Conservation (phyloP, 345 rosid genomes). For the Eucalyptus pumila region DNA sequence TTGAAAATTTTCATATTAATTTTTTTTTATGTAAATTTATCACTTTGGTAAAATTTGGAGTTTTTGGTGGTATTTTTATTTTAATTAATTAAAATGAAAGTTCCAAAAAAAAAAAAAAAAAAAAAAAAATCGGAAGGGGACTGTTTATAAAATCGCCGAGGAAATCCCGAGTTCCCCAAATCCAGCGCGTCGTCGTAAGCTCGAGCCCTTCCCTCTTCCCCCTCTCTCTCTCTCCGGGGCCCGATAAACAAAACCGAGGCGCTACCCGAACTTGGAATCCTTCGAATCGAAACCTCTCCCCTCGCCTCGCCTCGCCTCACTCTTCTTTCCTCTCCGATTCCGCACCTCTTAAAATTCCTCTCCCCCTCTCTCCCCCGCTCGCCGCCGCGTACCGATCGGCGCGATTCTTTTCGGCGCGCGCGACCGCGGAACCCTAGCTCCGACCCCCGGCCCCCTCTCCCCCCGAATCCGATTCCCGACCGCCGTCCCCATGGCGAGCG, state of each 20-base stretch:
- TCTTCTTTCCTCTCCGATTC: background rate
- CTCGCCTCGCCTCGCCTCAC: background rate
- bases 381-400: background rate
- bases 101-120: no score
- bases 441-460: background rate
- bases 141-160: background rate
- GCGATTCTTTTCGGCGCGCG: background rate
- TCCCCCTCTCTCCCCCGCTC: background rate
- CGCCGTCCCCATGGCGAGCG: constrained; percentile 28
- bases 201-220: background rate
- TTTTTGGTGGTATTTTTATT: rapidly evolving
- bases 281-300: background rate
- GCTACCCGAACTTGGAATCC: background rate
- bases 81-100: background rate
- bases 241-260: background rate
- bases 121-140: background rate
- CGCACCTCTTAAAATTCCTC: background rate
- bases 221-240: background rate
- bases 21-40: rapidly evolving
- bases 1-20: rapidly evolving
- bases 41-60: no score
- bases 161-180: background rate
- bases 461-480: background rate
- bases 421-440: background rate
- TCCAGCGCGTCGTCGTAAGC: background rate